Base-by-base conservation (phyloP, 352 stramenopile genomes). In the Globisporangium megalacanthum region DNA sequence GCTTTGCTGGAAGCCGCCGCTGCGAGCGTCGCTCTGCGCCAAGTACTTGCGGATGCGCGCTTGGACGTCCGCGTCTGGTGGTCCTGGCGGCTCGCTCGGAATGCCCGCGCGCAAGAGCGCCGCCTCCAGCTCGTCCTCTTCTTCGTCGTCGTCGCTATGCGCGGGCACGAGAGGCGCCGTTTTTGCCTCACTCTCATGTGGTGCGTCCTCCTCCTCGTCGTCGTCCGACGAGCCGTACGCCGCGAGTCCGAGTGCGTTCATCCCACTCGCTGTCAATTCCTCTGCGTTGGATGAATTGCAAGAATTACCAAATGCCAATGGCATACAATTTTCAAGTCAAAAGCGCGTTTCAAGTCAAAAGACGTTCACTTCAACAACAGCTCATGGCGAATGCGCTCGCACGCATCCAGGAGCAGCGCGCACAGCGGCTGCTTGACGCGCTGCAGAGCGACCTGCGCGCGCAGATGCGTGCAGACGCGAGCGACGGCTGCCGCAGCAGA, bases 31-130 rank as follows among this genome's bases (percentile, higher is more conserved):
- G 13, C 47, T 54, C 53, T 81, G 76, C 29, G 79, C 55, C 6
- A 92, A 51, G 47, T 88, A 88, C 42, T 69, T 65, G 46, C 79
- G 72, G 60, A 92, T 88, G 55, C 81, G 81, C 65, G 79, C 76
- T 58, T 90, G 79, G 9, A 70, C 64, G 19, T 61, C 66, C 6
- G 72, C 65, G 41, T 75, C 68, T 2, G 64, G 65, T 29, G 20
- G 37, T 19, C 53, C 42, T 3, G 14, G 22, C 1, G 67, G 64
- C 49, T 79, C 66, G 0, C 70, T 52, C n/a, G 79, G 75, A 13
- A 89, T 75, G 2, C 72, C 75, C 11, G 64, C 68, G 62, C 50
- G 61, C 37, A 66, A 47, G 1, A 82, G 61, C 57, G 69, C 74
- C 20, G 46, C 54, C 47, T 79, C 73, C 37, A 54, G 61, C 20